Evolutionary conservation across 441 rosid species (phyloP), one percentile per base, ranked within the genome.

Genomic region (Viola pubescens): DNA sequence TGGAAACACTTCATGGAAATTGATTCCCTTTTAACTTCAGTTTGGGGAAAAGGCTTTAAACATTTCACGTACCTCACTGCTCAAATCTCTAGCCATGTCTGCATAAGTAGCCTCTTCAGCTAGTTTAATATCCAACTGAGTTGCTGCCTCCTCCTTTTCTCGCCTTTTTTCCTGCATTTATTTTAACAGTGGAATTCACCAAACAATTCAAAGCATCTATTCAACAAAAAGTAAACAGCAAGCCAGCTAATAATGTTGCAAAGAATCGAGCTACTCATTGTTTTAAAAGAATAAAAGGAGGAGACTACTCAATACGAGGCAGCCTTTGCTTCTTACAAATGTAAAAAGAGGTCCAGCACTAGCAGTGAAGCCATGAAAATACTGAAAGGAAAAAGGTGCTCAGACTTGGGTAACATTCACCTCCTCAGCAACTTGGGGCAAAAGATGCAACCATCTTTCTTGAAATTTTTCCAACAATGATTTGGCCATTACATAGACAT

Each of bases 361-460:
- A 55, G 34, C 34, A 26, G 34, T 26, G 43, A 11, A 53, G 37
- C 16, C 34, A 46, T 48, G 54, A 48, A 37, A 63, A n/a, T 41
- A 43, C 48, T 49, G 44, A 40, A 11, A 48, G 39, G 52, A 37
- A 57, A 19, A 60, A 26, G 49, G 13, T 41, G 55, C 37, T 11
- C 19, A 19, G 46, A 48, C 38, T 3, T 19, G 45, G 52, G 19
- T 41, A 55, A 14, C 19, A 59, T 62, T 71, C 62, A 88, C 98
- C 88, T 86, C 96, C 74, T 91, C 85, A 0, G 69, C 82, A 66
- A 89, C 89, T 82, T 83, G 82, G 48, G 98, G 95, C 77, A 88
- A 75, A 70, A 91, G 80, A 37, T 58, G 82, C 65, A 83, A 79
- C 98, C 98, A 91, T 69, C 82, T 91, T 58, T 86, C 98, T 69